Evolutionary conservation across 306 rosid genomes (phyloP).

Genomic region (Bauhinia variegata): DNA sequence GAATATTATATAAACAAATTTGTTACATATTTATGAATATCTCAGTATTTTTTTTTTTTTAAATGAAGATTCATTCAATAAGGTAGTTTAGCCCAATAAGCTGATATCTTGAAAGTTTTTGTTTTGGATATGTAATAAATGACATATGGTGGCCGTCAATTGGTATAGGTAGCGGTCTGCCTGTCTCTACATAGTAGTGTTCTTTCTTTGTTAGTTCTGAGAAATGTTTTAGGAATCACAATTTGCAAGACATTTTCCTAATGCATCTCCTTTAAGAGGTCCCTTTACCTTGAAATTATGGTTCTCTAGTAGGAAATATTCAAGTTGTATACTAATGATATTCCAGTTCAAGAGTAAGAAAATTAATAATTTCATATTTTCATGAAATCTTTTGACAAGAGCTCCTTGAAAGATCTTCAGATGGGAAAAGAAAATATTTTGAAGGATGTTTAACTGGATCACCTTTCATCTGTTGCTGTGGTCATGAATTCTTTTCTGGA

Average conservation of each 20-base stretch:
- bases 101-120: neutral
- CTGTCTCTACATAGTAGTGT: neutral
- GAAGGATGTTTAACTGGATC: neutral
- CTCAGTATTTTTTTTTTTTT: too few relatives aligned
- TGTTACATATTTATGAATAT: too few relatives aligned
- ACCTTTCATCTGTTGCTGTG: neutral
- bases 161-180: neutral
- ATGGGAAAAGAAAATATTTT: neutral
- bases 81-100: neutral
- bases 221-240: neutral
- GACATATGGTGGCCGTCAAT: neutral
- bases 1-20: too few relatives aligned
- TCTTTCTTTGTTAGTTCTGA: neutral
- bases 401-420: neutral
- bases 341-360: neutral
- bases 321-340: neutral
- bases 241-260: neutral
- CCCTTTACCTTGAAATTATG: neutral
- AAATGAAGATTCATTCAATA: too few relatives aligned
- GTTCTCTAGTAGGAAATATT: neutral
- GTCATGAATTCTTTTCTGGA: neutral
- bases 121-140: neutral
- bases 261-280: neutral
- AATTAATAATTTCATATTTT: neutral
- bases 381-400: conserved; percentile 2